Evolutionary conservation across 306 rosid species (phyloP).

Genomic region (Trifolium repens): DNA sequence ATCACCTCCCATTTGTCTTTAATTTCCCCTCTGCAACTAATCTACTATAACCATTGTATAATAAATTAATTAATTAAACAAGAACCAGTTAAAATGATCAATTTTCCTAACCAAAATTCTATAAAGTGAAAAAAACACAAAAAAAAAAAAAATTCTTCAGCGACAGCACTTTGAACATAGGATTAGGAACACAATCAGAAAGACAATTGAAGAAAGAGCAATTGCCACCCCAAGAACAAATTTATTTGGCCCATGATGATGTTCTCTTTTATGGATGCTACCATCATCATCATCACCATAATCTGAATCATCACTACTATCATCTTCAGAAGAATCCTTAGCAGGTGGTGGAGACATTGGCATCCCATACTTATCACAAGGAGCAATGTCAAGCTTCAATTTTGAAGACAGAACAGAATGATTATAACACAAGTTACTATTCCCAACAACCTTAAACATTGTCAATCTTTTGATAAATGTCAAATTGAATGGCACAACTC

Average conservation of each 20-base stretch:
- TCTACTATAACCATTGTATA: slow-evolving; percentile 33
- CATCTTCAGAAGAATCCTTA: slow-evolving; percentile 51
- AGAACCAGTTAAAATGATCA: slow-evolving; percentile 33
- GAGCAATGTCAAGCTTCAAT: slow-evolving; percentile 78
- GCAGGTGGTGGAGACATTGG: slow-evolving; percentile 83
- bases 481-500: slow-evolving; percentile 75
- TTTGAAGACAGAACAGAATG: slow-evolving; percentile 70
- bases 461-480: slow-evolving; percentile 58
- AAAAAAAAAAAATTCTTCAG: slow-evolving; percentile 36
- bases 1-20: neutral
- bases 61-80: slow-evolving; percentile 20
- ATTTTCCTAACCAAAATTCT: slow-evolving; percentile 47
- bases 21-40: slow-evolving; percentile 23
- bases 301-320: slow-evolving; percentile 44
- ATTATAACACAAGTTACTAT: slow-evolving; percentile 77
- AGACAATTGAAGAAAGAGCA: slow-evolving; percentile 82
- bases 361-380: slow-evolving; percentile 77
- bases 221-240: slow-evolving; percentile 90
- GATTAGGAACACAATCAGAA: slow-evolving; percentile 74
- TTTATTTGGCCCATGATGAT: slow-evolving; percentile 79
- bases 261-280: slow-evolving; percentile 44
- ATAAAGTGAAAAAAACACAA: neutral
- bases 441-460: slow-evolving; percentile 65
- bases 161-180: slow-evolving; percentile 76
- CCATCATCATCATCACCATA: slow-evolving; percentile 49